phyloP scores from a whole-genome alignment of 805 yeast species.

The Blastobotrys parvus region DNA sequence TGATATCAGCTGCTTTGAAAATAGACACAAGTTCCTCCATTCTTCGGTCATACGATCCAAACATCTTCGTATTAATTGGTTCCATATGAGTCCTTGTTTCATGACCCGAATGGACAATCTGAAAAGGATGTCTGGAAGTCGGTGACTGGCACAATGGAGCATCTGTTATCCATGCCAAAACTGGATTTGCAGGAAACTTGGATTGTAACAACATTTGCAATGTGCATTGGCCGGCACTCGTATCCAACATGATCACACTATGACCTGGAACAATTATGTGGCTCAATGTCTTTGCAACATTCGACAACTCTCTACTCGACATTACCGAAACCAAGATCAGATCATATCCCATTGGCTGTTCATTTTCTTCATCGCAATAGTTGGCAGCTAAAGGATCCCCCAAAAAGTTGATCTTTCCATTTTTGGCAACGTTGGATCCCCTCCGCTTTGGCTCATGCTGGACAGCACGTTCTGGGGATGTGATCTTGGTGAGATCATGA shows the following conservation, averaged over 20 bases:
- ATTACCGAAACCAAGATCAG: constrained; percentile 9
- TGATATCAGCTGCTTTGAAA: constrained; percentile 18
- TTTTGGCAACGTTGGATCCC: not conserved
- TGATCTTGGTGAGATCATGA: constrained; percentile 2
- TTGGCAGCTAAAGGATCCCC: not conserved
- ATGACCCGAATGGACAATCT: constrained; percentile 1
- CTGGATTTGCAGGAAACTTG: constrained; percentile 14
- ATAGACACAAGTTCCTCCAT: constrained; percentile 9
- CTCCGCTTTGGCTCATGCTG: too few species aligned
- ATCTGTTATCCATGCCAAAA: constrained; percentile 11
- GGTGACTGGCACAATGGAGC: constrained; percentile 9
- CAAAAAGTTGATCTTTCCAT: not conserved
- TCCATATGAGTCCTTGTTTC: constrained; percentile 2
- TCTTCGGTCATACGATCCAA: not conserved
- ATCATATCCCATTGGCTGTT: constrained; percentile 2
- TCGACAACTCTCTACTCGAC: constrained; percentile 4
- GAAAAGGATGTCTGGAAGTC: constrained; percentile 2
- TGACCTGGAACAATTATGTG: constrained; percentile 12
- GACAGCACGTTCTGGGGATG: not conserved
- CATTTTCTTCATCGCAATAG: not conserved
- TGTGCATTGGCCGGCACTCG: constrained; percentile 11
- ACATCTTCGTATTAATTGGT: not conserved
- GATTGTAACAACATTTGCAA: constrained; percentile 8
- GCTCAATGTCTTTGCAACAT: constrained; percentile 8
- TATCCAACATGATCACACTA: constrained; percentile 16